A percentile compares a stretch with the other conserved stretches of the same genome.
Conservation (phyloP, 257 asterid species). For the Anisodus tanguticus region DNA sequence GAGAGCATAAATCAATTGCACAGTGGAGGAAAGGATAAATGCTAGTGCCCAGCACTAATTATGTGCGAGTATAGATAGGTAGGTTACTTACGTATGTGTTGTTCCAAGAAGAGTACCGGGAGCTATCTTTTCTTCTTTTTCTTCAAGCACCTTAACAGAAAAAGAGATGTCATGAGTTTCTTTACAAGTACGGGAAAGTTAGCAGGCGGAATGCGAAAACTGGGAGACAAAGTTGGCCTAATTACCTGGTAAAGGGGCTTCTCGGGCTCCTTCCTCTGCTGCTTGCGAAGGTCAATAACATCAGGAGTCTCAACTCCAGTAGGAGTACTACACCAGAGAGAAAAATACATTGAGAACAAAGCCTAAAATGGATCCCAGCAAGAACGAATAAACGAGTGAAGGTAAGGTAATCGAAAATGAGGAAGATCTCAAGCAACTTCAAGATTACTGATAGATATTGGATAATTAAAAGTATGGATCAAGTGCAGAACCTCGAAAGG, state of each 20-base stretch:
- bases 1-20: constrained; percentile 29
- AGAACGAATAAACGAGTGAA: background rate
- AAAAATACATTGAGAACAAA: constrained; percentile 34
- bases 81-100: constrained; percentile 70
- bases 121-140: constrained; percentile 86
- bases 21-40: constrained; percentile 19
- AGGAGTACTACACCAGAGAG: constrained; percentile 68
- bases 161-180: background rate
- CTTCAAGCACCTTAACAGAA: constrained; percentile 81
- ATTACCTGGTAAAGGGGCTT: constrained; percentile 91
- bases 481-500: constrained; percentile 66
- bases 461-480: background rate
- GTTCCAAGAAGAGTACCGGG: constrained; percentile 87
- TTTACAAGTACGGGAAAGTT: background rate
- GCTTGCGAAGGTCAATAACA: constrained; percentile 97
- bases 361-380: constrained; percentile 7
- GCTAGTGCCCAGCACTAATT: background rate
- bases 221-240: constrained; percentile 14
- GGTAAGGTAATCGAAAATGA: background rate
- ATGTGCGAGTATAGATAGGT: background rate
- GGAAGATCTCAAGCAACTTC: constrained; percentile 19
- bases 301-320: constrained; percentile 99
- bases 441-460: background rate
- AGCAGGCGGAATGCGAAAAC: background rate
- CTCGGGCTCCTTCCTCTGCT: constrained; percentile 99